These are phyloP conservation scores for Knufia fluminis DNA, from an alignment of 2,329 filamentous ascomycete genomes.

Conservation along the genomic window DNA sequence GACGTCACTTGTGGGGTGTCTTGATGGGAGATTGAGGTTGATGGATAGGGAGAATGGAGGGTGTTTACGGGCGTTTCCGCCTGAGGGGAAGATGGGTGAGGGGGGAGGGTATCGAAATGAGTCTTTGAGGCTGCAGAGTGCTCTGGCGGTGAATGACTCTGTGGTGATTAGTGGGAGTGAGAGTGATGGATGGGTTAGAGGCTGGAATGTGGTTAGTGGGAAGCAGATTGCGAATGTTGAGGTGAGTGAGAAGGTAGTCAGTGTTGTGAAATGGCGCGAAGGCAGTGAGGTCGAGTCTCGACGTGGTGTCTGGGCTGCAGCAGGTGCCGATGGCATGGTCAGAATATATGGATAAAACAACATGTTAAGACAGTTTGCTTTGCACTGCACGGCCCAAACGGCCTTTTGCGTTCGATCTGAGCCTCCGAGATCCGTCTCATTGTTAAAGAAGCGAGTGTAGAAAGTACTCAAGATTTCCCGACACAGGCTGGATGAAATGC, in stretches of 20 bases:
- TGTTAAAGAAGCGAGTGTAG: no score
- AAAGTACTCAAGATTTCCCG: no score
- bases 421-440: no score
- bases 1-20: constrained; percentile 61
- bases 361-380: no score
- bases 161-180: constrained; percentile 77
- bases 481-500: no score
- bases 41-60: constrained; percentile 70
- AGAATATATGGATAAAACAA: constrained; percentile 17
- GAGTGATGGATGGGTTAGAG: constrained; percentile 58
- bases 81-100: constrained; percentile 31
- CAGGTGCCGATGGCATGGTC: constrained; percentile 20
- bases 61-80: constrained; percentile 59
- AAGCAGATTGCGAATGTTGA: constrained; percentile 29
- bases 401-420: no score
- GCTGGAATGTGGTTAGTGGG: constrained; percentile 77
- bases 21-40: constrained; percentile 69
- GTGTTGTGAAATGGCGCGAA: constrained; percentile 21
- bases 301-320: constrained; percentile 20
- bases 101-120: constrained; percentile 47
- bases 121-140: constrained; percentile 63
- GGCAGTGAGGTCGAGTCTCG: constrained; percentile 17
- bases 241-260: constrained; percentile 18
- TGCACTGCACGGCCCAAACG: no score
- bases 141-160: constrained; percentile 66